Conservation (phyloP, 352 stramenopile genomes). For the Phytophthora crassamura region DNA sequence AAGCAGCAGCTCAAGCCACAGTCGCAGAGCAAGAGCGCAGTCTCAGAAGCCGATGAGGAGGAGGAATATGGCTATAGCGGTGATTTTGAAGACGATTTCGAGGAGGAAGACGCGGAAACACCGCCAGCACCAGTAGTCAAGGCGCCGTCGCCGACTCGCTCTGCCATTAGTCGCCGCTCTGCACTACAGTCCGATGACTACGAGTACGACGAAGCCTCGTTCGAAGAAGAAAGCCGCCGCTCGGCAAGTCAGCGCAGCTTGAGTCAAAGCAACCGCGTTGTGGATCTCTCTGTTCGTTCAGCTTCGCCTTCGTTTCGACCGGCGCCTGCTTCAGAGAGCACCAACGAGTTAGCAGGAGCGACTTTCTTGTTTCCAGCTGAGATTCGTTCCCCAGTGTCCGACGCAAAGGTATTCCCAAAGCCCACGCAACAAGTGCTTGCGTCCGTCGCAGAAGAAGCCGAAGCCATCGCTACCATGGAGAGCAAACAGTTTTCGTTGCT, state of each 20-base stretch:
- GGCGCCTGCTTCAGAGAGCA: slow-evolving; percentile 16
- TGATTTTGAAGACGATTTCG: slow-evolving; percentile 71
- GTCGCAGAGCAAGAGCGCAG: slow-evolving; percentile 16
- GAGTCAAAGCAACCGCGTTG: slow-evolving; percentile 49
- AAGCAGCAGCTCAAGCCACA: slow-evolving; percentile 20
- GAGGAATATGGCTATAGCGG: slow-evolving; percentile 68
- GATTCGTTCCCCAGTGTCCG: slow-evolving; percentile 46
- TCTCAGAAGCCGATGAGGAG: slow-evolving; percentile 52
- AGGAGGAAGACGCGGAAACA: slow-evolving; percentile 28
- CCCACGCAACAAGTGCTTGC: slow-evolving; percentile 16
- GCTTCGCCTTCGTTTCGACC: slow-evolving; percentile 47
- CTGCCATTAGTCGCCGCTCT: slow-evolving; percentile 16
- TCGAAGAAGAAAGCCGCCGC: slow-evolving; percentile 71
- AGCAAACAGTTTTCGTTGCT: slow-evolving; percentile 70
- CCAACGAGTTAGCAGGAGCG: slow-evolving; percentile 14
- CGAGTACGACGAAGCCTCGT: slow-evolving; percentile 70
- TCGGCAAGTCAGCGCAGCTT: slow-evolving; percentile 44
- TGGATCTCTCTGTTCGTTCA: slow-evolving; percentile 70
- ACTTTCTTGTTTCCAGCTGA: slow-evolving; percentile 19
- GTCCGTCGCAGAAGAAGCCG: slow-evolving; percentile 32
- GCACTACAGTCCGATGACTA: slow-evolving; percentile 45
- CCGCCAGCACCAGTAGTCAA: slow-evolving; percentile 6
- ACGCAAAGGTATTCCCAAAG: slow-evolving; percentile 59
- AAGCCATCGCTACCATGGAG: slow-evolving; percentile 28
- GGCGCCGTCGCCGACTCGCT: slow-evolving; percentile 18